Conservation (phyloP, 23 red algal genomes). For the Cyanidiococcus yangmingshanensis region DNA sequence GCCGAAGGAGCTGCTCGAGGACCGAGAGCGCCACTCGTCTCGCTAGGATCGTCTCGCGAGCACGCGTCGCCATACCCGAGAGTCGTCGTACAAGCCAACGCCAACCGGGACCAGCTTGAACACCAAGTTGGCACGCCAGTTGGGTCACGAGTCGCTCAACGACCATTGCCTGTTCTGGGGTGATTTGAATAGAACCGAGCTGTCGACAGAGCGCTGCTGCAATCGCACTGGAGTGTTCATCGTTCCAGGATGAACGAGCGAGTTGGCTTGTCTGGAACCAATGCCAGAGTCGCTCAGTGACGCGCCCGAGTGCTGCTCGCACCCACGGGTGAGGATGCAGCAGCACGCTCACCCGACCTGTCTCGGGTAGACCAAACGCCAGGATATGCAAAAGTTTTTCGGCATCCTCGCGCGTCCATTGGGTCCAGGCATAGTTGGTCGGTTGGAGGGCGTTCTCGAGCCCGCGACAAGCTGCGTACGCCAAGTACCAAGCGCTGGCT, state of each 20-base stretch:
- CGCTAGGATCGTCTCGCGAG: not conserved
- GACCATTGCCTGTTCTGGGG: not conserved
- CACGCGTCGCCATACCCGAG: not conserved
- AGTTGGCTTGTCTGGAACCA: not conserved
- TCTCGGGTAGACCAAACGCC: not conserved
- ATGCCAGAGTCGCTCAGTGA: not conserved
- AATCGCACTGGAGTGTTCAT: not conserved
- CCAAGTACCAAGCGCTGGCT: not conserved
- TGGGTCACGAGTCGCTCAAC: not conserved
- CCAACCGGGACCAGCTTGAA: not conserved
- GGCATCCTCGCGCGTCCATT: not conserved
- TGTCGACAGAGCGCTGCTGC: slow-evolving; percentile 17
- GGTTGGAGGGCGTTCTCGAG: not conserved
- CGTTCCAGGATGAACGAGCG: not conserved
- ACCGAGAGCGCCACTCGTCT: not conserved
- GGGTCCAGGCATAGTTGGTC: not conserved
- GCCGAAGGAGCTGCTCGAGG: slow-evolving; percentile 8
- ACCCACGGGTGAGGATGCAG: slow-evolving; percentile 16
- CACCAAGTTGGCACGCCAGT: not conserved
- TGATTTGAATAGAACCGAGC: not conserved
- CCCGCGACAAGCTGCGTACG: not conserved
- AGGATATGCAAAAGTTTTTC: not conserved
- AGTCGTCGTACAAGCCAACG: not conserved
- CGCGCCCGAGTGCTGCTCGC: not conserved
- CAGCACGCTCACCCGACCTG: not conserved